These are phyloP conservation scores for Metarhizium brunneum DNA, from an alignment of 2,329 filamentous ascomycete genomes.

Conservation along the genomic window DNA sequence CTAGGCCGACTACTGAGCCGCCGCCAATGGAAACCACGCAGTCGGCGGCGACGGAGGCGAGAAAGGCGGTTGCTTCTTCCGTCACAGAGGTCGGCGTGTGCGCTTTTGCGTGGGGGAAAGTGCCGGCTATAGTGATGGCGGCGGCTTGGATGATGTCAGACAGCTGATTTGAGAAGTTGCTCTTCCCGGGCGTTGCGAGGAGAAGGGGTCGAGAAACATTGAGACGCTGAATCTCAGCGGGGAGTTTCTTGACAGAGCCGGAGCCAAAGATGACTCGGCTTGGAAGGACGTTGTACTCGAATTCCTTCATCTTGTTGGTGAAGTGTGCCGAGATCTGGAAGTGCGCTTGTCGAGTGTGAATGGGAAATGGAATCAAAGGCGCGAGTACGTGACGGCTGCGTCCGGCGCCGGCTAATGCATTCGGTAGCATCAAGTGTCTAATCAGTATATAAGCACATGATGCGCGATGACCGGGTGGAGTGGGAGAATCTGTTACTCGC, in stretches of 20 bases:
- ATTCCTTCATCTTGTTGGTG: conserved; percentile 33
- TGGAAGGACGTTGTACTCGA: conserved; percentile 46
- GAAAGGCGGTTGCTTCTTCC: conserved; percentile 42
- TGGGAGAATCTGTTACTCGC: no score
- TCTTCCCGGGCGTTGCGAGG: conserved; percentile 37
- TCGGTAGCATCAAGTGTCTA: no score
- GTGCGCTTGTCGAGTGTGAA: no score
- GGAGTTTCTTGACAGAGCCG: conserved; percentile 41
- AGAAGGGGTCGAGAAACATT: conserved; percentile 40
- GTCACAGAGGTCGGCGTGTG: conserved; percentile 52
- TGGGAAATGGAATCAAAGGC: no score
- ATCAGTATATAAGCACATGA: no score
- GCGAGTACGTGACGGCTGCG: no score
- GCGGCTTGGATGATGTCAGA: background rate
- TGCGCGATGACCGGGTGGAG: no score
- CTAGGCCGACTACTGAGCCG: conserved; percentile 40
- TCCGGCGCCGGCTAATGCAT: no score
- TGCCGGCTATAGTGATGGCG: conserved; percentile 4
- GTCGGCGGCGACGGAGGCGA: conserved; percentile 36
- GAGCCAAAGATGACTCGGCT: conserved; percentile 44
- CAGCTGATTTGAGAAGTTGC: background rate
- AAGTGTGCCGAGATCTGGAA: background rate
- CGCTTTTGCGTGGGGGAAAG: conserved; percentile 49
- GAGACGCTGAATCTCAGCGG: conserved; percentile 32
- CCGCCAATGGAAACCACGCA: conserved; percentile 26